Evolutionary conservation across 441 rosid species (phyloP), one percentile per base, ranked within the genome.

Genomic region (Gossypium laxum): DNA sequence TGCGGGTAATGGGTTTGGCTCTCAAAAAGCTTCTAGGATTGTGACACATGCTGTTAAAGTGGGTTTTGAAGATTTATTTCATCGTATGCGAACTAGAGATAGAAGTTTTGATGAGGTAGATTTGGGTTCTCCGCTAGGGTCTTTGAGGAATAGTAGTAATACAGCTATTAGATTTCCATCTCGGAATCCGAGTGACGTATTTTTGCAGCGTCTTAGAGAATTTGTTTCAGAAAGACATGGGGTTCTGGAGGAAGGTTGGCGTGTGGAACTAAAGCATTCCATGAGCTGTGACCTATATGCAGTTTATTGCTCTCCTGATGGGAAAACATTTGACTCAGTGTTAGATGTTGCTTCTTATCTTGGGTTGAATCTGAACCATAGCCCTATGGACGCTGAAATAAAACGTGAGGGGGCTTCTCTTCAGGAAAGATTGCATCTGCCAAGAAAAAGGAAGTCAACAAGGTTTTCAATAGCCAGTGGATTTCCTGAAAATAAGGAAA

Each of bases 281-380:
- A 30, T 67, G 28, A 63, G 79, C 79, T 77, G 81, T 85, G 88
- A 84, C 67, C 72, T 75, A 18, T 83, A 75, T 85, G 83, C 85
- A 67, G 85, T 85, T 72, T 93, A 89, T 76, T 82, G 88, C 76
- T 87, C 93, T 77, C 98, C 96, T 28, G 91, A 85, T 83, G 97
- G 97, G 63, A 87, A 80, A 81, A 83, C 82, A 26, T 93, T 93
- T 86, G 85, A 84, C 78, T 87, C 97, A 43, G 71, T 89, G 84
- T 75, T 79, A 72, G 96, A 88, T 81, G 98, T 93, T 85, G 97
- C 93, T 78, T 74, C 75, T 76, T 84, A 91, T 87, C 89, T 93
- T 75, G 98, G 97, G 34, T 75, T 93, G 85, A 69, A 73, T 63
- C 56, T 88, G 43, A 86, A 72, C 74, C 70, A 74, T 80, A 80